phyloP scores from a whole-genome alignment of 106 monocot genomes.

The Gastrodia elata region DNA sequence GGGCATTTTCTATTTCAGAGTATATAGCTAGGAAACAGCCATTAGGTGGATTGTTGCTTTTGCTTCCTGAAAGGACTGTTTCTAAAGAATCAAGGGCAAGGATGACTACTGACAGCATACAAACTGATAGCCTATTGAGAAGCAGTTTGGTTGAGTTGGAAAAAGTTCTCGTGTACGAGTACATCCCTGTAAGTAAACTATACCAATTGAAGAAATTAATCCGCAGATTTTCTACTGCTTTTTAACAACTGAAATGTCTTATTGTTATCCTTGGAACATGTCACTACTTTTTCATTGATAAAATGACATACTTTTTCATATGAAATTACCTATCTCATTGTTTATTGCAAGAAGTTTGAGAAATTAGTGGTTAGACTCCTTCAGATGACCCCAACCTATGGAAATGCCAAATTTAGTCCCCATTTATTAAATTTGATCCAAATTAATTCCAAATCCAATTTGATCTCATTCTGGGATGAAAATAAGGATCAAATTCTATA shows the following conservation, averaged over 20 bases:
- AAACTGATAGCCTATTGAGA: constrained; percentile 17
- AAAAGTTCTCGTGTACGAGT: constrained; percentile 58
- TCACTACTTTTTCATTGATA: neutral
- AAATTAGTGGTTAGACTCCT: too few relatives aligned
- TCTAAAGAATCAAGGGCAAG: constrained; percentile 15
- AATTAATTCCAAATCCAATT: too few relatives aligned
- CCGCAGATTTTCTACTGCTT: neutral
- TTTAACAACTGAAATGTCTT: neutral
- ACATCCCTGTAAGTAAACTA: constrained; percentile 60
- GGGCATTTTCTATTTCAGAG: constrained; percentile 30
- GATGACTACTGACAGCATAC: constrained; percentile 8
- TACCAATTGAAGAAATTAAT: neutral
- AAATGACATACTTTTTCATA: neutral
- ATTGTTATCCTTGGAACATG: neutral
- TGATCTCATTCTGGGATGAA: too few relatives aligned
- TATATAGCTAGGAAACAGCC: constrained; percentile 59
- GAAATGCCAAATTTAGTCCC: too few relatives aligned
- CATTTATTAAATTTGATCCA: too few relatives aligned
- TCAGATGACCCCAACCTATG: too few relatives aligned
- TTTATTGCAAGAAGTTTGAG: too few relatives aligned
- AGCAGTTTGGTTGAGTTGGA: constrained; percentile 63
- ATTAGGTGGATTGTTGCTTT: constrained; percentile 78
- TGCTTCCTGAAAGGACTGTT: constrained; percentile 61
- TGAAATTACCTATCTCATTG: too few relatives aligned
- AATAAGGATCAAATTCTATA: too few relatives aligned